These are phyloP conservation scores for Saccharum spontaneum DNA, from an alignment of 176 grass and related monocot genomes.

Conservation along the genomic window DNA sequence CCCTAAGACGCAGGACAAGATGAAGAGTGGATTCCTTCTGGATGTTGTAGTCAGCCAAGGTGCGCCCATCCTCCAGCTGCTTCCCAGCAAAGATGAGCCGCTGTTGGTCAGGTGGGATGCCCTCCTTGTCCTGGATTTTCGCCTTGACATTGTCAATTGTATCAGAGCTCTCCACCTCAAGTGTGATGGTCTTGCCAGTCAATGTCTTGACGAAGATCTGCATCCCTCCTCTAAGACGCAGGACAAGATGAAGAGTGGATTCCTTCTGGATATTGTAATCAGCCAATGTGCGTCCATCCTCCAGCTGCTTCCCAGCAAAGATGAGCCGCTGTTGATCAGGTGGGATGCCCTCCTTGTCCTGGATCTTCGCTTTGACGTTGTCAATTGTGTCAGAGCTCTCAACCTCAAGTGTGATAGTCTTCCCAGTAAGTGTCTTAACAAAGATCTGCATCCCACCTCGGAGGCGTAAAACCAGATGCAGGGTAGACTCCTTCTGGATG, in stretches of 20 bases:
- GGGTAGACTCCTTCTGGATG: slow-evolving; percentile 65
- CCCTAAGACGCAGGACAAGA: slow-evolving; percentile 6
- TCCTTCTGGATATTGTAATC: slow-evolving; percentile 40
- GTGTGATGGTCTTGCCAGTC: slow-evolving; percentile 33
- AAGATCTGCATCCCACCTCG: slow-evolving; percentile 40
- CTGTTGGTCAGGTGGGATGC: slow-evolving; percentile 29
- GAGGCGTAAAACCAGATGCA: slow-evolving; percentile 30
- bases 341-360: slow-evolving; percentile 35
- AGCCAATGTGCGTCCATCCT: slow-evolving; percentile 28
- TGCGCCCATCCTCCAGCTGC: slow-evolving; percentile 33
- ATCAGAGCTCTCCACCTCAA: slow-evolving; percentile 33
- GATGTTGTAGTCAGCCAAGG: slow-evolving; percentile 37
- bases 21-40: slow-evolving; percentile 46
- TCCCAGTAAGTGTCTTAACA: slow-evolving; percentile 35
- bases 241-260: slow-evolving; percentile 24
- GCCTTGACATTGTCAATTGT: slow-evolving; percentile 38
- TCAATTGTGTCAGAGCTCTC: slow-evolving; percentile 45
- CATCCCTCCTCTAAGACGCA: slow-evolving; percentile 23
- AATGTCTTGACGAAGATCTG: slow-evolving; percentile 35
- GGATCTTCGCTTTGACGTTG: slow-evolving; percentile 37
- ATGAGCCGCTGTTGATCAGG: slow-evolving; percentile 33
- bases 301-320: slow-evolving; percentile 30
- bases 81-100: slow-evolving; percentile 38
- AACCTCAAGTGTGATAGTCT: slow-evolving; percentile 32
- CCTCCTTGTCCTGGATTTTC: slow-evolving; percentile 34